These are phyloP conservation scores for Dendrobium huoshanense DNA, from an alignment of 106 monocot genomes.

Conservation along the genomic window DNA sequence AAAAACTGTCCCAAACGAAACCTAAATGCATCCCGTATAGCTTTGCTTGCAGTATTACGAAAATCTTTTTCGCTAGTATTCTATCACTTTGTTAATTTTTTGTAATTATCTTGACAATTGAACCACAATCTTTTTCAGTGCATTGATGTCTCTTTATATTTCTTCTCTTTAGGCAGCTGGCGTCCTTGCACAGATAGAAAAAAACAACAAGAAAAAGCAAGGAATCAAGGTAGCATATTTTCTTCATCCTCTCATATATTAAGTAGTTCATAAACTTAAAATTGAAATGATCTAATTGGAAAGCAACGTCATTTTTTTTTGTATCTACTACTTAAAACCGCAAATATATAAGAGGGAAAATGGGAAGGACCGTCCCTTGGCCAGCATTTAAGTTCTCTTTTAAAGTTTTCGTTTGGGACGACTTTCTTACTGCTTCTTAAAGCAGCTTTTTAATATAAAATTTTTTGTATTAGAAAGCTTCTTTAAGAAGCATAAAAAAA, in stretches of 20 bases:
- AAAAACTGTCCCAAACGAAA: too few relatives aligned
- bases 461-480: too few relatives aligned
- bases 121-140: background rate
- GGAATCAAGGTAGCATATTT: constrained; percentile 48
- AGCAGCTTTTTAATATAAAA: too few relatives aligned
- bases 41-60: background rate
- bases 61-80: background rate
- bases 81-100: background rate
- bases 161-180: constrained; percentile 70
- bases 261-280: background rate
- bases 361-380: background rate
- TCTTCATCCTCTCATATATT: background rate
- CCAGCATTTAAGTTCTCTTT: too few relatives aligned
- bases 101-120: background rate
- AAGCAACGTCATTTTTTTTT: background rate
- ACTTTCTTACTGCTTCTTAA: too few relatives aligned
- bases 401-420: too few relatives aligned
- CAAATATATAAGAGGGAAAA: background rate
- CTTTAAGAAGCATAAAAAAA: too few relatives aligned
- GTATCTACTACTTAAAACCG: background rate
- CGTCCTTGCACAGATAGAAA: constrained; percentile 98
- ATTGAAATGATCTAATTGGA: background rate
- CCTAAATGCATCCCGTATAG: background rate
- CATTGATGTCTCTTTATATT: background rate
- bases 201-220: constrained; percentile 76